Percentiles rank a stretch among this genome's conserved stretches.
These are phyloP conservation scores for Termitomyces bulborhizus DNA, from an alignment of 768 basidiomycete species.

Conservation along the genomic window DNA sequence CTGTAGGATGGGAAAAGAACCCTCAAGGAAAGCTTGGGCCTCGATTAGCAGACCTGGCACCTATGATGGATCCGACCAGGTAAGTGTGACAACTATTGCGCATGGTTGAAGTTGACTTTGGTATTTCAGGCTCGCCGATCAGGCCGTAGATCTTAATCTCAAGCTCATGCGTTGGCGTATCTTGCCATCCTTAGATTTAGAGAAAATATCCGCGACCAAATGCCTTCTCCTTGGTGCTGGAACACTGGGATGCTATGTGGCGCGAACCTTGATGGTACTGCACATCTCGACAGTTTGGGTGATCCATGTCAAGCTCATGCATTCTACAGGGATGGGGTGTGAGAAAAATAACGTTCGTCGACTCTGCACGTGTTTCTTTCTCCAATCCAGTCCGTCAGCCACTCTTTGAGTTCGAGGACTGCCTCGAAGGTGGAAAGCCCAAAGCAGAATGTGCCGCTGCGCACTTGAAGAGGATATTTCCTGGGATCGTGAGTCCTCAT, in stretches of 20 bases:
- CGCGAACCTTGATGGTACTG: slow-evolving; percentile 80
- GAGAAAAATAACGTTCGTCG: slow-evolving; percentile 86
- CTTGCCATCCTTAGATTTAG: slow-evolving; percentile 81
- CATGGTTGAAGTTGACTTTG: neutral
- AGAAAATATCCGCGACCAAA: slow-evolving; percentile 72
- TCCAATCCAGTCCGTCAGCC: slow-evolving; percentile 98
- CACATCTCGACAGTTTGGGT: slow-evolving; percentile 6
- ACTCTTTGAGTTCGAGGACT: slow-evolving; percentile 93
- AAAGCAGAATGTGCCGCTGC: slow-evolving; percentile 92
- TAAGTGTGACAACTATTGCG: slow-evolving; percentile 17
- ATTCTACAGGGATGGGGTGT: slow-evolving; percentile 85
- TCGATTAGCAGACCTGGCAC: slow-evolving; percentile 82
- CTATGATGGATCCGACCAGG: slow-evolving; percentile 94
- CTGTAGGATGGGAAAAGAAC: slow-evolving; percentile 97
- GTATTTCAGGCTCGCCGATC: slow-evolving; percentile 72
- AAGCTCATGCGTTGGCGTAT: slow-evolving; percentile 99
- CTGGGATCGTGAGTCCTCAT: slow-evolving; percentile 68
- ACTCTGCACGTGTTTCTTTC: slow-evolving; percentile 88
- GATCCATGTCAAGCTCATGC: neutral
- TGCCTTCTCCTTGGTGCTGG: slow-evolving; percentile 93
- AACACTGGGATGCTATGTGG: slow-evolving; percentile 95
- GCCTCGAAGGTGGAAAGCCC: slow-evolving; percentile 85
- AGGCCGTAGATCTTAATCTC: slow-evolving; percentile 96
- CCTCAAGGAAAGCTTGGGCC: slow-evolving; percentile 81
- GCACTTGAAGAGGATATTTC: slow-evolving; percentile 81